These are phyloP conservation scores for Yamadazyma kitorensis DNA, from an alignment of 805 yeast genomes.

Conservation along the genomic window DNA sequence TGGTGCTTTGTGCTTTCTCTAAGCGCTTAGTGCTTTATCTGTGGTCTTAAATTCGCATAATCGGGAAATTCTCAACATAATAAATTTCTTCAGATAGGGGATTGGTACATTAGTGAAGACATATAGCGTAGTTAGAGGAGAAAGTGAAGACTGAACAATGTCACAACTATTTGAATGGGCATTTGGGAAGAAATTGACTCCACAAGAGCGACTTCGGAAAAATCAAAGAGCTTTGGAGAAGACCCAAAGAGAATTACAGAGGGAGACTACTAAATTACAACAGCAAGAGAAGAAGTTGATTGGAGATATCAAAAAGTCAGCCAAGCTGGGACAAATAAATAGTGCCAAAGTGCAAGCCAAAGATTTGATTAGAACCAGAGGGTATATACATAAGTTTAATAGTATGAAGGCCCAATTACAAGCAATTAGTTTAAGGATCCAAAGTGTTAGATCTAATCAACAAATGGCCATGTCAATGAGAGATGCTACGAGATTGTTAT, in stretches of 20 bases:
- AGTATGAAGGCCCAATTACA: conserved; percentile 93
- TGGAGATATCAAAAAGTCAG: conserved; percentile 84
- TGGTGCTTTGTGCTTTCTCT: too few relatives aligned
- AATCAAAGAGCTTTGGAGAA: conserved; percentile 94
- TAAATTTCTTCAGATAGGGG: too few relatives aligned
- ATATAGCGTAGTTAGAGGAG: too few relatives aligned
- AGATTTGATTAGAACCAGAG: conserved; percentile 86
- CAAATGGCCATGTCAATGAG: conserved; percentile 95
- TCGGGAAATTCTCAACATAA: too few relatives aligned
- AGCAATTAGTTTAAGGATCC: conserved; percentile 88
- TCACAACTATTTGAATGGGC: conserved; percentile 75
- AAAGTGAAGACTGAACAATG: too few relatives aligned
- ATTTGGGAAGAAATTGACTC: conserved; percentile 89
- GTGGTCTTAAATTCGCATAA: too few relatives aligned
- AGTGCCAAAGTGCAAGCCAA: conserved; percentile 95
- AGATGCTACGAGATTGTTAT: conserved; percentile 83
- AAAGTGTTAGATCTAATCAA: conserved; percentile 87
- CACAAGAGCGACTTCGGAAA: conserved; percentile 91
- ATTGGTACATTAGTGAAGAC: too few relatives aligned
- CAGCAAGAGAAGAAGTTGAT: conserved; percentile 88
- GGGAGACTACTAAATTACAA: conserved; percentile 85
- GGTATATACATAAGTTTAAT: conserved; percentile 81
- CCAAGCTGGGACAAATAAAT: conserved; percentile 82
- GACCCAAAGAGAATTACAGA: conserved; percentile 87
- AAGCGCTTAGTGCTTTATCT: too few relatives aligned